Base-by-base conservation (phyloP, 2,329 filamentous ascomycete genomes). In the Allantophomopsis cytisporea region DNA sequence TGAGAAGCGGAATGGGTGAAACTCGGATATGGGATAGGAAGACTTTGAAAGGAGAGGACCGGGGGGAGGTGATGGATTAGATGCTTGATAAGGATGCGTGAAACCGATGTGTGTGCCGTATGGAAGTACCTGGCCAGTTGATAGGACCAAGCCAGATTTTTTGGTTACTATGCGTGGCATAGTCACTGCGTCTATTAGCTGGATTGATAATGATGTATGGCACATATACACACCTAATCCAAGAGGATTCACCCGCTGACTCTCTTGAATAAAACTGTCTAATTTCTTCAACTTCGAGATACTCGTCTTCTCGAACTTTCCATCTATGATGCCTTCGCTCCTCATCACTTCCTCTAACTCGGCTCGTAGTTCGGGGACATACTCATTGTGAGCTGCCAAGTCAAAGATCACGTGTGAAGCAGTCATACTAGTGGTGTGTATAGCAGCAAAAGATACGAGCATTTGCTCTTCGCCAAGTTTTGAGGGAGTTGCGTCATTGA, bases 71-170 rank as follows among this genome's bases (percentile, higher is more conserved):
- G 35, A 36, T 38, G 41, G 14, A 18, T 39, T 35, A 12, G 18
- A 10, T 39, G 38, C 10, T 13, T 13, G 12, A 13, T 35, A 35
- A 13, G 32, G 38, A 42, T 40, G 18, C 8, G 16, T 17, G 17
- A 43, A 43, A 7, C 57, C 54, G 39, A 60, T 47, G 7, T 42
- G 31, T 18, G 50, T 49, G 34, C 58, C 58, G 0, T 53, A 38
- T 1, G 58, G 57, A 10, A 60, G 51, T 44, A 62, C 57, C 39
- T 71, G 68, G n/a, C 70, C 71, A 52, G 69, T 69, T 35, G 69
- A 71, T 2, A 74, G 64, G 2, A 62, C 63, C 47, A 75, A 61
- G 33, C 40, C 41, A 36, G 40, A 36, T 14, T 31, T 35, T 7
- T 10, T 43, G 37, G 20, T 21, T 35, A 39, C 44, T 39, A 10